Percentiles rank a stretch among this genome's conserved stretches.
phyloP scores from a whole-genome alignment of 2,329 filamentous ascomycete genomes.

The Ophiocordyceps camponoti-leonardi region DNA sequence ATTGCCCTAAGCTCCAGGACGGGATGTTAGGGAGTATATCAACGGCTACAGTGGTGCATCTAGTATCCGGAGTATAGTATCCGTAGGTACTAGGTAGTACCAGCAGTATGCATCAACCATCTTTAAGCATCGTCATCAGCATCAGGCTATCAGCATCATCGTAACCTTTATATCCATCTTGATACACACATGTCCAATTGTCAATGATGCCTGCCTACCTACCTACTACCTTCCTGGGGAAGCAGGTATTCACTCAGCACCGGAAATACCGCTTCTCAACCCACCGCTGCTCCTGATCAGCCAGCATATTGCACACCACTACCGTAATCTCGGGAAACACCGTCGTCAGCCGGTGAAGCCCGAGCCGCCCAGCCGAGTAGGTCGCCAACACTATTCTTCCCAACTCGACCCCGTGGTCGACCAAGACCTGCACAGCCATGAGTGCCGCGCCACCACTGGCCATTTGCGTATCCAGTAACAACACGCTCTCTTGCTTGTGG shows the following conservation, averaged over 20 bases:
- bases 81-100: no score
- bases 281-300: constrained; percentile 75
- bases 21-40: no score
- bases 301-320: constrained; percentile 67
- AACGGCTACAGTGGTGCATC: no score
- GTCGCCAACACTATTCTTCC: constrained; percentile 83
- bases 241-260: constrained; percentile 42
- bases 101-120: no score
- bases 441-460: constrained; percentile 69
- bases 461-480: constrained; percentile 89
- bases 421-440: constrained; percentile 91
- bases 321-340: constrained; percentile 81
- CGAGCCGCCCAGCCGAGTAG: constrained; percentile 72
- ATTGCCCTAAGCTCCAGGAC: no score
- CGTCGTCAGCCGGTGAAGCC: constrained; percentile 67
- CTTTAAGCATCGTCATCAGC: no score
- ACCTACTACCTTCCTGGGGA: no score
- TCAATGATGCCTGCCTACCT: no score
- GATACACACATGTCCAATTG: neutral
- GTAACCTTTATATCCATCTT: neutral
- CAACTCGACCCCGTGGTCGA: constrained; percentile 80
- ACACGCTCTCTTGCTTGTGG: constrained; percentile 56
- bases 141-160: no score
- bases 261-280: constrained; percentile 80
- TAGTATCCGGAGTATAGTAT: no score